phyloP scores from a whole-genome alignment of 2,329 filamentous ascomycete species.

The Talaromyces sp. region DNA sequence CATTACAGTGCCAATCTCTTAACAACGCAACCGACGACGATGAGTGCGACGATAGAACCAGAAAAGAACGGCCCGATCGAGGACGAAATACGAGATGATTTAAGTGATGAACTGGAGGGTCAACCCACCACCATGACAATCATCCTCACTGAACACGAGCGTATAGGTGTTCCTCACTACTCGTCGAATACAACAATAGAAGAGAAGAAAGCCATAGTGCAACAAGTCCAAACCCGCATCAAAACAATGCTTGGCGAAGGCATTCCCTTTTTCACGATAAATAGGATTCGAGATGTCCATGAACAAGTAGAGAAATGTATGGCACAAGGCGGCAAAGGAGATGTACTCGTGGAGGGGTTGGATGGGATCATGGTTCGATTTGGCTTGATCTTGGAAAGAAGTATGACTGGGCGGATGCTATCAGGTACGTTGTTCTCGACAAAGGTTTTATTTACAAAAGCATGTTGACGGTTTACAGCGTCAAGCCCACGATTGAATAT shows the following conservation, averaged over 20 bases:
- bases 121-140: background rate
- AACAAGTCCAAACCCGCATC: background rate
- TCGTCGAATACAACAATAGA: background rate
- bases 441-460: background rate
- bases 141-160: background rate
- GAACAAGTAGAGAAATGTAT: background rate
- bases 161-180: background rate
- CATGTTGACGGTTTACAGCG: background rate
- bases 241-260: background rate
- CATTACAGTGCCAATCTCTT: background rate
- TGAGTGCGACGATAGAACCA: background rate
- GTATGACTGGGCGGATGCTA: background rate
- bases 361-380: background rate
- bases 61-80: background rate
- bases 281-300: background rate
- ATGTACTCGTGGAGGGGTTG: background rate
- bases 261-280: background rate
- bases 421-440: background rate
- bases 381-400: background rate
- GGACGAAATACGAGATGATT: background rate
- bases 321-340: background rate
- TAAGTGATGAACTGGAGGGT: background rate
- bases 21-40: background rate
- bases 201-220: background rate
- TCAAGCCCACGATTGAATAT: background rate